A percentile compares a stretch with the other conserved stretches of the same genome.
Evolutionary conservation across 371 early-diverging fungal genomes (phyloP).

Genomic region (Mortierella sp.): DNA sequence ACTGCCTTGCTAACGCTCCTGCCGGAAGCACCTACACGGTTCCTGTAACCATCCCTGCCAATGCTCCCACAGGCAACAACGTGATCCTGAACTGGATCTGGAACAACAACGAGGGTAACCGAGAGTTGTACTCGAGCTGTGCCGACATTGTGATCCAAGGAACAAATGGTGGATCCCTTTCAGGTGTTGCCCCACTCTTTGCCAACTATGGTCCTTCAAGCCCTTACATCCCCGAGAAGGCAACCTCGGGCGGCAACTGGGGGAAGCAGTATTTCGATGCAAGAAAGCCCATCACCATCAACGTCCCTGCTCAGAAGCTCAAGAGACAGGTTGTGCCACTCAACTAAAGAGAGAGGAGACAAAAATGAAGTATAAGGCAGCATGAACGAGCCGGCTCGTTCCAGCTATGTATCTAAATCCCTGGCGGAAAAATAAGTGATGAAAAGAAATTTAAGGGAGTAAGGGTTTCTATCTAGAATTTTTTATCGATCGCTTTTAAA

Average conservation of each 20-base stretch:
- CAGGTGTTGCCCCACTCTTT: conserved; percentile 65
- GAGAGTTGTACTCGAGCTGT: conserved; percentile 78
- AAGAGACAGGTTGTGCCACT: conserved; percentile 36
- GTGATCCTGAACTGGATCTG: conserved; percentile 76
- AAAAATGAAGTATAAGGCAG: neutral
- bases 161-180: conserved; percentile 54
- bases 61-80: conserved; percentile 63
- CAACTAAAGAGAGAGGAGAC: neutral
- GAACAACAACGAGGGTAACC: conserved; percentile 74
- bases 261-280: conserved; percentile 49
- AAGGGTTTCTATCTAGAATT: neutral
- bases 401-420: neutral
- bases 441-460: neutral
- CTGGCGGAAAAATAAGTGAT: neutral
- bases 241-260: conserved; percentile 45
- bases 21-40: conserved; percentile 40
- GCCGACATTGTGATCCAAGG: conserved; percentile 69
- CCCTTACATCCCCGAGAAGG: conserved; percentile 43
- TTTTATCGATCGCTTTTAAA: no score
- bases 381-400: neutral
- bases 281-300: conserved; percentile 42
- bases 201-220: conserved; percentile 60
- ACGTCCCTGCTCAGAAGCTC: conserved; percentile 41
- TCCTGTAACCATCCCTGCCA: conserved; percentile 65
- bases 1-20: conserved; percentile 55